Conservation (phyloP, 2,329 filamentous ascomycete species). For the Penicillium aurantiogriseum region DNA sequence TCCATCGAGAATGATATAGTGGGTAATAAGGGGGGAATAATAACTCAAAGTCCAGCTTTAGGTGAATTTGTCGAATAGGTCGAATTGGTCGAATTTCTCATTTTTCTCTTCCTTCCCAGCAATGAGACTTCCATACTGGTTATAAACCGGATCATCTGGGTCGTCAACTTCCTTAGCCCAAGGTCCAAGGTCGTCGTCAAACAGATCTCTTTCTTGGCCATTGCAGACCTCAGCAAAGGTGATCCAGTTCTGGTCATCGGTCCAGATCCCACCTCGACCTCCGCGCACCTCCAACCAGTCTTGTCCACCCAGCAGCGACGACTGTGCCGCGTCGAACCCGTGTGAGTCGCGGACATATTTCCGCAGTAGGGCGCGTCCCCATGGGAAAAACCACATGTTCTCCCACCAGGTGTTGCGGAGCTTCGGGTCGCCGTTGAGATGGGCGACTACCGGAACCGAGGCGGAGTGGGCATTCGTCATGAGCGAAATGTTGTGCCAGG, state of each 20-base stretch:
- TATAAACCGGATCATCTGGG: slow-evolving; percentile 37
- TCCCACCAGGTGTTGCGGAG: slow-evolving; percentile 42
- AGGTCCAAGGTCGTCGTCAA: slow-evolving; percentile 48
- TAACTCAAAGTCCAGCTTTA: not conserved
- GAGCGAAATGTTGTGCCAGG: slow-evolving; percentile 47
- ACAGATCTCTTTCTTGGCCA: slow-evolving; percentile 46
- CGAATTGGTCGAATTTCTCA: slow-evolving; percentile 3
- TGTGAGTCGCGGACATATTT: slow-evolving; percentile 48
- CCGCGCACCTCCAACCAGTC: slow-evolving; percentile 52
- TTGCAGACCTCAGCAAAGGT: slow-evolving; percentile 50
- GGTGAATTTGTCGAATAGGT: not conserved
- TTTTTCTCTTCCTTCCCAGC: slow-evolving; percentile 32
- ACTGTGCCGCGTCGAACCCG: slow-evolving; percentile 44
- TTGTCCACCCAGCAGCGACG: slow-evolving; percentile 47
- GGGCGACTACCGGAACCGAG: slow-evolving; percentile 47
- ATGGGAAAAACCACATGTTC: slow-evolving; percentile 51
- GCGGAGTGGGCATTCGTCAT: slow-evolving; percentile 51
- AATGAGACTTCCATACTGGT: slow-evolving; percentile 39
- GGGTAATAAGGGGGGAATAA: not conserved
- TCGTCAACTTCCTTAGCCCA: slow-evolving; percentile 40
- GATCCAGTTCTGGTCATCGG: slow-evolving; percentile 50
- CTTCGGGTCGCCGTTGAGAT: slow-evolving; percentile 39
- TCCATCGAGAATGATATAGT: not conserved
- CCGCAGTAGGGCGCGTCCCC: slow-evolving; percentile 51
- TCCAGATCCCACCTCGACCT: slow-evolving; percentile 56